Evolutionary conservation across 495 filamentous ascomycete genomes (phyloP), one percentile per base, ranked within the genome.

Genomic region (Daldinia vernicosa): DNA sequence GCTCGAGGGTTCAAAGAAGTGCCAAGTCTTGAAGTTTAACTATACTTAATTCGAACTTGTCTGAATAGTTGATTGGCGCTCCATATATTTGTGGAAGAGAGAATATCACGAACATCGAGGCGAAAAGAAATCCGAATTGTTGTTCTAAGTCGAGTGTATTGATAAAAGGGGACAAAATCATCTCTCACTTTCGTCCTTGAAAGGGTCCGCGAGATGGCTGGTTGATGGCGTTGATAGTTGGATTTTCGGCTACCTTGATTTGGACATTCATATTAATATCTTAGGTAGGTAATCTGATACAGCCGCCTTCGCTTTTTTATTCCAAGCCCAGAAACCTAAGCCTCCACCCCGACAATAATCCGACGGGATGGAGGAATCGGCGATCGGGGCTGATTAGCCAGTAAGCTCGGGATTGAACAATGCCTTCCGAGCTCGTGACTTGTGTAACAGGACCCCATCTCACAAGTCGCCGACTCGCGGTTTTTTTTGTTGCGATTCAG

Each of bases 401-500:
- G 28, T 59, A 32, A 65, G 64, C 55, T 67, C 57, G 63, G 63
- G 59, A 59, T 53, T 63, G 9, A 22, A 63, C 60, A 58, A 72
- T 28, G 53, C 53, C 24, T 67, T 43, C 60, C 55, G 60, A 51
- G 69, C 69, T 66, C 63, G 60, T 66, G 66, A 74, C 57, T 70
- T 63, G 70, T 53, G 70, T 65, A 66, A 74, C 60, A 12, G 17
- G 32, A 32, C 22, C 39, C 54, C 55, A 35, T 30, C 55, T 61
- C 40, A 47, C 28, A 53, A 47, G 59, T 39, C 66, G 58, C 40
- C 60, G 62, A 64, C 62, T 70, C 45, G 59, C 63, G 61, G 24
- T 57, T 64, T 67, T 73, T 75, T 57, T 64, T 67, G 70, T 75
- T 65, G 51, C 35, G 60, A 65, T 67, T 67, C 75, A 60, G 76